Evolutionary conservation across 1,139 yeast genomes (phyloP).

Genomic region (Saccharomycopsis hybrid): DNA sequence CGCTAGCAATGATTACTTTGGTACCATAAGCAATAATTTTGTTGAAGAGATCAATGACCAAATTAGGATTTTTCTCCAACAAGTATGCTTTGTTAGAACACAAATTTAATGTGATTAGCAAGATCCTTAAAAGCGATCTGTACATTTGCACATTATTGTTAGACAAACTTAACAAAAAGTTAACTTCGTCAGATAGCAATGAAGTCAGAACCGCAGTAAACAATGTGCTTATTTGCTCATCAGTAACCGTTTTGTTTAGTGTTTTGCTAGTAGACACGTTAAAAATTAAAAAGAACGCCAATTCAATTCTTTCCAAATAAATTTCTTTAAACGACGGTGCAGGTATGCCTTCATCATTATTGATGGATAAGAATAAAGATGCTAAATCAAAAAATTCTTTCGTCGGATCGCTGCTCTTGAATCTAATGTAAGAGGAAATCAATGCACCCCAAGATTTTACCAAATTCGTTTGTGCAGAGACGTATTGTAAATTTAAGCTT

Average conservation of each 20-base stretch:
- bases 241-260: conserved; percentile 24
- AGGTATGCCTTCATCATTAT: conserved; percentile 48
- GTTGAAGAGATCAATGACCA: conserved; percentile 51
- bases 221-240: conserved; percentile 25
- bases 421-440: conserved; percentile 51
- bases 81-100: conserved; percentile 38
- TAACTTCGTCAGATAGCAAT: conserved; percentile 41
- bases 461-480: conserved; percentile 60
- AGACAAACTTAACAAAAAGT: conserved; percentile 38
- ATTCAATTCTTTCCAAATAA: conserved; percentile 57
- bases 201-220: conserved; percentile 33
- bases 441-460: conserved; percentile 78
- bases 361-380: conserved; percentile 45
- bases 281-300: conserved; percentile 60
- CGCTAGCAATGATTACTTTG: conserved; percentile 44
- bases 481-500: conserved; percentile 57
- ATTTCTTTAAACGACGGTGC: conserved; percentile 44
- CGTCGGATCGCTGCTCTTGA: conserved; percentile 28
- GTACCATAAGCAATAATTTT: conserved; percentile 55
- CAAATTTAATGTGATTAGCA: conserved; percentile 43
- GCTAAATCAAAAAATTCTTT: conserved; percentile 39
- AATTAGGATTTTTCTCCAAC: conserved; percentile 43
- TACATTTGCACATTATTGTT: conserved; percentile 38
- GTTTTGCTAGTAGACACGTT: conserved; percentile 27
- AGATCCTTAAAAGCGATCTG: conserved; percentile 54